Evolutionary conservation across 768 basidiomycete species (phyloP).

Genomic region (Macrocybe gigantea): DNA sequence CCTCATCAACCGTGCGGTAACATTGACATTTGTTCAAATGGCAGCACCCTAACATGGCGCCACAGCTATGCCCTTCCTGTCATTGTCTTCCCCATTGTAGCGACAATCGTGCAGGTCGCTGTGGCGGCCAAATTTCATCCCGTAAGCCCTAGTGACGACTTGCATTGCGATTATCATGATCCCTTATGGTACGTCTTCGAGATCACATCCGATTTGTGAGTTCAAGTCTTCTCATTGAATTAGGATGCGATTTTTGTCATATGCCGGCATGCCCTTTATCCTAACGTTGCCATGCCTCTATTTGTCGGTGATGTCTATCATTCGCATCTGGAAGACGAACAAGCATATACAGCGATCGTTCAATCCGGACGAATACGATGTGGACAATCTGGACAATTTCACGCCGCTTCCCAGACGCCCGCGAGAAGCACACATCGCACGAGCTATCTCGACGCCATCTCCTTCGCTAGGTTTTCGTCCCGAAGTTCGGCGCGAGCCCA

Average conservation of each 20-base stretch:
- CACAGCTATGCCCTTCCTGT: slow-evolving; percentile 36
- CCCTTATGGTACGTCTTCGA: slow-evolving; percentile 46
- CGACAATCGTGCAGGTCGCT: slow-evolving; percentile 34
- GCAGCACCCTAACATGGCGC: slow-evolving; percentile 47
- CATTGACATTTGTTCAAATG: neutral
- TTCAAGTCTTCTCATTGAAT: neutral
- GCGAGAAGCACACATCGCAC: slow-evolving; percentile 5
- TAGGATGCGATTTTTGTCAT: slow-evolving; percentile 63
- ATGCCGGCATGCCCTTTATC: slow-evolving; percentile 50
- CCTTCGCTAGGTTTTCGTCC: slow-evolving; percentile 4
- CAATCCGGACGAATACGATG: slow-evolving; percentile 14
- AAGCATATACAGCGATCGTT: slow-evolving; percentile 31
- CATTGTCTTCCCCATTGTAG: slow-evolving; percentile 41
- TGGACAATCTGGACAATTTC: slow-evolving; percentile 9
- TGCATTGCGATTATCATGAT: slow-evolving; percentile 55
- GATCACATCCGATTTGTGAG: neutral
- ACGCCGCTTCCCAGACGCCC: slow-evolving; percentile 12
- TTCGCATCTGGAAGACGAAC: slow-evolving; percentile 28
- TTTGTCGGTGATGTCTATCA: slow-evolving; percentile 39
- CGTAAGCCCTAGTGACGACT: slow-evolving; percentile 39
- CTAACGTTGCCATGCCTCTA: slow-evolving; percentile 45
- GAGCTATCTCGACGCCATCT: slow-evolving; percentile 7
- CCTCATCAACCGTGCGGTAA: neutral
- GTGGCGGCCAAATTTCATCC: slow-evolving; percentile 39
- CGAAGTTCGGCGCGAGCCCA: slow-evolving; percentile 15